Base-by-base conservation (phyloP, 495 filamentous ascomycete species). In the Penicillium maclennaniae region DNA sequence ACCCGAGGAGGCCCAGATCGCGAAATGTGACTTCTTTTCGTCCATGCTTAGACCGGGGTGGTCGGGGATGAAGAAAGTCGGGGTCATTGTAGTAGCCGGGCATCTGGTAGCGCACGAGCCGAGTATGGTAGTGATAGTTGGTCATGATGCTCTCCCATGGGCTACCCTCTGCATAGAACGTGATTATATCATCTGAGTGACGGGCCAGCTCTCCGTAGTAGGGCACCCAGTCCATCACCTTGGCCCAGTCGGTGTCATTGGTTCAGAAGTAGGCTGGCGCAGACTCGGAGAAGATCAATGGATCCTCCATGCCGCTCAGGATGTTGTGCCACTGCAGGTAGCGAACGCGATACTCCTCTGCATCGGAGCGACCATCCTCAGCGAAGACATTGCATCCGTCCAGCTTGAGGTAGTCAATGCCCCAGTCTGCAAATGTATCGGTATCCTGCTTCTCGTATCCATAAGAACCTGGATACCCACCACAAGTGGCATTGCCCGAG, bases 31-130 rank as follows among this genome's bases (percentile, higher is more conserved):
- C 36, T 58, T 60, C 53, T 73, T 73, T 45, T 77, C 73, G 21
- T 60, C 62, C 20, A 66, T 28, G 0, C 58, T 60, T 14, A 77
- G 56, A 4, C 65, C 67, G 1, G 64, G 68, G 44, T 73, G 68
- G 40, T 73, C 73, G 0, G 70, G 58, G 45, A 73, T 74, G 47
- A 77, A 36, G 43, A 77, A 77, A 74, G 46, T 77, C 73, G 4
- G 72, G 71, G 46, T 77, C 73, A 47, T 74, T 73, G 38, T 66
- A 75, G 44, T 72, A 74, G 7, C 72, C 72, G 3, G 70, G 69
- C n/a, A 56, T 49, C 47, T 76, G 72, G 55, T 72, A 75, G 38
- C 72, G 69, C 34, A 65, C 63, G 4, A 76, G 47, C 36, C 65
- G 70, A 7, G 67, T 60, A 27, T 73, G 59, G 41, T 58, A 70